These are phyloP conservation scores for Colletotrichum sp. DNA, from an alignment of 2,329 filamentous ascomycete genomes.

Conservation along the genomic window DNA sequence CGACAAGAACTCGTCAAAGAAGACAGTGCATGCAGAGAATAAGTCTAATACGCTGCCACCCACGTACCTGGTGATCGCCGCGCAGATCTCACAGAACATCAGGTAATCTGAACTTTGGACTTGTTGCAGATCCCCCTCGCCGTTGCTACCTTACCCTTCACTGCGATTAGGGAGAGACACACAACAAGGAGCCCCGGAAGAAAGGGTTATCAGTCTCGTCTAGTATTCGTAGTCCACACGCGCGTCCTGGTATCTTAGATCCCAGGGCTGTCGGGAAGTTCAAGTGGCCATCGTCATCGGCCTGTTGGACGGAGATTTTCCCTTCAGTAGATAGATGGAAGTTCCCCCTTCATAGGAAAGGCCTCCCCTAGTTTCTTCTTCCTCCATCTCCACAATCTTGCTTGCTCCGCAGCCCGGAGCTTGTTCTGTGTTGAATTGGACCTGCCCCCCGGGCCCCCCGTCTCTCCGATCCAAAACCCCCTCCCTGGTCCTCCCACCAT, in stretches of 20 bases:
- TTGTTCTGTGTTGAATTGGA: background rate
- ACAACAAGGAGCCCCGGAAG: background rate
- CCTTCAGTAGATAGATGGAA: background rate
- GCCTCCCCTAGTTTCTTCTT: background rate
- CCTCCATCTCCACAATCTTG: background rate
- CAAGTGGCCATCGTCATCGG: background rate
- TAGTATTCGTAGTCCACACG: background rate
- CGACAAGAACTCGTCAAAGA: background rate
- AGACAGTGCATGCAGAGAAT: background rate
- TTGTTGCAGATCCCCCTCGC: conserved; percentile 1
- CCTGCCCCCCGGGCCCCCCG: background rate
- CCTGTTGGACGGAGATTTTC: background rate
- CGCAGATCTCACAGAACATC: conserved; percentile 15
- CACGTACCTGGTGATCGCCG: conserved; percentile 4
- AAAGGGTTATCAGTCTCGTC: background rate
- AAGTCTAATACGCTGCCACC: background rate
- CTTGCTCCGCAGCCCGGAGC: background rate
- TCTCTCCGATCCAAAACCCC: background rate
- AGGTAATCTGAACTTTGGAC: conserved; percentile 5
- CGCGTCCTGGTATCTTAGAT: background rate
- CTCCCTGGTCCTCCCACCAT: background rate
- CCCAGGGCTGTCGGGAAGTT: background rate
- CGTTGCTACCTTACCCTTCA: background rate
- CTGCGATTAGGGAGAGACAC: background rate
- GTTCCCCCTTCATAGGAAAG: background rate